Conservation (phyloP, 1,284 basidiomycete species). For the Fomes fomentarius region DNA sequence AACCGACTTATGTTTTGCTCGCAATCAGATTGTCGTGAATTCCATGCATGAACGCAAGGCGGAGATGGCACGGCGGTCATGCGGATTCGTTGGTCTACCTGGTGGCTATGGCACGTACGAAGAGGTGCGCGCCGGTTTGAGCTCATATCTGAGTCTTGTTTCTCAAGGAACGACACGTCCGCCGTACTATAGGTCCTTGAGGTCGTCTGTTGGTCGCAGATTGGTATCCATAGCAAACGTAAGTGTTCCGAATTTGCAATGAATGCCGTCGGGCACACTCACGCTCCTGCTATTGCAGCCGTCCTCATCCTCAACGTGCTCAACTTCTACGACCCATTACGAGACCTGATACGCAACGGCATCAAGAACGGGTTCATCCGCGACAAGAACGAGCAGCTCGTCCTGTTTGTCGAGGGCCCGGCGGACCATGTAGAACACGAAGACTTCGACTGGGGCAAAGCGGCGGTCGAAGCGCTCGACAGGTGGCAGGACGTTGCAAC, state of each 20-base stretch:
- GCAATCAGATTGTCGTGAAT: slow-evolving; percentile 75
- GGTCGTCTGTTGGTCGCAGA: slow-evolving; percentile 89
- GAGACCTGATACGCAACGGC: slow-evolving; percentile 68
- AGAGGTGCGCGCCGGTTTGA: slow-evolving; percentile 54
- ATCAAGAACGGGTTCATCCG: slow-evolving; percentile 79
- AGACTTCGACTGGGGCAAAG: slow-evolving; percentile 77
- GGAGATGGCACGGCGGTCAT: slow-evolving; percentile 80
- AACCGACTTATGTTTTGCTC: neutral
- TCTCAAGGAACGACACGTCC: too few relatives aligned
- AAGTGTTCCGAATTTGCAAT: slow-evolving; percentile 27
- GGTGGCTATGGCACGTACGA: slow-evolving; percentile 94
- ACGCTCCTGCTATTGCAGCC: slow-evolving; percentile 46
- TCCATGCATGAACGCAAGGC: slow-evolving; percentile 94
- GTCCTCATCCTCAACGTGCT: slow-evolving; percentile 84
- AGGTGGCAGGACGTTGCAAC: slow-evolving; percentile 51
- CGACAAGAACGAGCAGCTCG: slow-evolving; percentile 57
- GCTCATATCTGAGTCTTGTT: too few relatives aligned
- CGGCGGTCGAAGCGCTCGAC: slow-evolving; percentile 67
- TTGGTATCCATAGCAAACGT: slow-evolving; percentile 91
- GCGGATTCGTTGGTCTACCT: slow-evolving; percentile 85
- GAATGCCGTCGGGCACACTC: neutral
- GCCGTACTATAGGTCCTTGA: slow-evolving; percentile 68
- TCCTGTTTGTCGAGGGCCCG: slow-evolving; percentile 78
- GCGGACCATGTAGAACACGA: slow-evolving; percentile 55
- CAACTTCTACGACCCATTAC: slow-evolving; percentile 81